phyloP scores from a whole-genome alignment of 2,329 filamentous ascomycete genomes.

The Talaromyces sp. region DNA sequence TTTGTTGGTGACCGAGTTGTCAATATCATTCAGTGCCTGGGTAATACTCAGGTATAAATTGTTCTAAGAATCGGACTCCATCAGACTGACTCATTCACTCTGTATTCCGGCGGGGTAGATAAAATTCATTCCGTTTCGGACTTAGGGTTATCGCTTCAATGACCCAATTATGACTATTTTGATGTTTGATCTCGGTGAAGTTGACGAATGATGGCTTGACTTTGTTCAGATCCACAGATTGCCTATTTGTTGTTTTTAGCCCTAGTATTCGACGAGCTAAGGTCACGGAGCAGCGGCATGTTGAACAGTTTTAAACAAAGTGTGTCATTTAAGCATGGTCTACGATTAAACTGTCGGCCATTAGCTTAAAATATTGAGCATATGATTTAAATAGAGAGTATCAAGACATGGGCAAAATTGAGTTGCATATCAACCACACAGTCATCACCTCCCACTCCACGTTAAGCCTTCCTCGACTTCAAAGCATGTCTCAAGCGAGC shows the following conservation, averaged over 20 bases:
- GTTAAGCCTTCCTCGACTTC: neutral
- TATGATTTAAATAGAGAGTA: neutral
- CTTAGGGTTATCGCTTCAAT: neutral
- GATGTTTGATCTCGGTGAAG: neutral
- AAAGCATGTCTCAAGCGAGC: slow-evolving; percentile 18
- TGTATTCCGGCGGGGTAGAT: neutral
- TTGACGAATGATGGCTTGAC: neutral
- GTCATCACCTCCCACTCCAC: slow-evolving; percentile 1
- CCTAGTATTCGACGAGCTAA: too few species aligned
- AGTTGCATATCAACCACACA: neutral
- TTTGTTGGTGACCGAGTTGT: too few species aligned
- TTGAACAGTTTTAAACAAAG: too few species aligned
- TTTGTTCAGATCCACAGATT: too few species aligned
- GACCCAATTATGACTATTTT: neutral
- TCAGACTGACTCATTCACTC: neutral
- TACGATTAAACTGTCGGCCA: neutral
- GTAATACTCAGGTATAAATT: neutral
- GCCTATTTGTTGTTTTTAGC: too few species aligned
- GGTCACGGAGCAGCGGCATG: too few species aligned
- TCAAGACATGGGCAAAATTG: neutral
- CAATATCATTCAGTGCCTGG: neutral
- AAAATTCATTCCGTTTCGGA: neutral
- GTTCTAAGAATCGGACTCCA: neutral
- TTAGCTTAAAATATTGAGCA: neutral
- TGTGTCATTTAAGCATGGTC: neutral